Percentiles rank a stretch among this genome's conserved stretches.
These are phyloP conservation scores for Hypoxylon sp. DNA, from an alignment of 2,329 filamentous ascomycete species.

Conservation along the genomic window DNA sequence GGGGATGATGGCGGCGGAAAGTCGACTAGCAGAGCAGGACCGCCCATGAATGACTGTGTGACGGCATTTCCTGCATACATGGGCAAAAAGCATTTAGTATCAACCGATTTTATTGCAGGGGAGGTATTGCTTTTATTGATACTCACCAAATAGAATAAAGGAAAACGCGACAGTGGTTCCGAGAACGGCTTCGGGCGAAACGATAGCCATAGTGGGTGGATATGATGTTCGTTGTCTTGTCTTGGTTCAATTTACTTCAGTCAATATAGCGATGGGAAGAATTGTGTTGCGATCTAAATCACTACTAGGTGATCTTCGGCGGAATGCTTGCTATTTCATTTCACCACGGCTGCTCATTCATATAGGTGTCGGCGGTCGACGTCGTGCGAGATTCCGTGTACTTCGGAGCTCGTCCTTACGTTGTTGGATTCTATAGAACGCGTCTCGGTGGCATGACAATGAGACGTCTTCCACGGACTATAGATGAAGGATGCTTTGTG, in stretches of 20 bases:
- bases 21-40: constrained; percentile 57
- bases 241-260: too few species aligned
- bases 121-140: too few species aligned
- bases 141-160: constrained; percentile 57
- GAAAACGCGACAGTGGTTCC: constrained; percentile 58
- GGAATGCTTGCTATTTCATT: too few species aligned
- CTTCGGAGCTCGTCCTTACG: constrained; percentile 14
- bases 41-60: constrained; percentile 61
- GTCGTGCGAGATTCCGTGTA: too few species aligned
- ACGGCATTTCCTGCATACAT: constrained; percentile 56
- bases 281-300: too few species aligned
- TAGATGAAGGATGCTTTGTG: constrained; percentile 10
- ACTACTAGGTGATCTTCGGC: too few species aligned
- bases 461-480: constrained; percentile 8
- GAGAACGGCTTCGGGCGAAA: constrained; percentile 48
- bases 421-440: constrained; percentile 16
- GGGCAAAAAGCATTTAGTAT: constrained; percentile 4
- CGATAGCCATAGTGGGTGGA: constrained; percentile 25
- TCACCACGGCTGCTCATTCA: too few species aligned
- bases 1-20: constrained; percentile 53
- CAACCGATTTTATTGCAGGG: too few species aligned
- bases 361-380: too few species aligned
- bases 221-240: too few species aligned
- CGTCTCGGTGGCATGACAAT: constrained; percentile 24
- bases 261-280: too few species aligned